Evolutionary conservation across 1,139 yeast genomes (phyloP).

Genomic region (Candida sp.): DNA sequence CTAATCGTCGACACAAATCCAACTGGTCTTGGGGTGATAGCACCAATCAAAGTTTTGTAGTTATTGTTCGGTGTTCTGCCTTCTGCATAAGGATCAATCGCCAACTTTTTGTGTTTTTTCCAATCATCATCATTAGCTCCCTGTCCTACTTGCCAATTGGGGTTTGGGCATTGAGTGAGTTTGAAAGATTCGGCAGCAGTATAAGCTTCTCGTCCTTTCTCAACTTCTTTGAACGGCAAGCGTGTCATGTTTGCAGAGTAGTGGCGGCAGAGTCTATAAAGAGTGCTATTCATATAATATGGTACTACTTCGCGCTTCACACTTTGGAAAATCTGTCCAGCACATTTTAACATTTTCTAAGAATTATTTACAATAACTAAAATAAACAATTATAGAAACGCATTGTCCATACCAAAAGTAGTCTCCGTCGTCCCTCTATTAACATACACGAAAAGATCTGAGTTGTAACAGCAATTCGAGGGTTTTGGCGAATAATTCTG

Average conservation of each 20-base stretch:
- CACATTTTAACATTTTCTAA: too few relatives aligned
- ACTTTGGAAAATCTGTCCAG: background rate
- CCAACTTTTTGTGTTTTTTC: constrained; percentile 39
- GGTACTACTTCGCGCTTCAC: background rate
- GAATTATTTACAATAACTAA: too few relatives aligned
- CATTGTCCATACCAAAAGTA: too few relatives aligned
- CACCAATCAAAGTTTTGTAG: constrained; percentile 49
- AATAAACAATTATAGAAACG: too few relatives aligned
- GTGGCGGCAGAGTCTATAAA: background rate
- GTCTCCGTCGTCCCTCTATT: too few relatives aligned
- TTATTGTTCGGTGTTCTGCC: constrained; percentile 42
- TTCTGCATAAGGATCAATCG: constrained; percentile 47
- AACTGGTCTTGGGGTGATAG: constrained; percentile 56
- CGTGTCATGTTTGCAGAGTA: background rate
- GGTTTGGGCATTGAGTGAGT: constrained; percentile 20
- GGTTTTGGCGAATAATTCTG: constrained; percentile 1
- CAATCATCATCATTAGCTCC: constrained; percentile 48
- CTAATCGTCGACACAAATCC: constrained; percentile 52
- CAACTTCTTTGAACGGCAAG: constrained; percentile 17
- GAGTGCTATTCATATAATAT: too few relatives aligned
- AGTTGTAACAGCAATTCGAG: background rate
- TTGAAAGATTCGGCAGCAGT: constrained; percentile 13
- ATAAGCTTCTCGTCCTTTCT: constrained; percentile 21
- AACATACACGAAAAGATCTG: background rate
- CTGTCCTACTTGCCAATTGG: constrained; percentile 46